Evolutionary conservation across 1,139 yeast genomes (phyloP).

Genomic region (Taphrina sp.): DNA sequence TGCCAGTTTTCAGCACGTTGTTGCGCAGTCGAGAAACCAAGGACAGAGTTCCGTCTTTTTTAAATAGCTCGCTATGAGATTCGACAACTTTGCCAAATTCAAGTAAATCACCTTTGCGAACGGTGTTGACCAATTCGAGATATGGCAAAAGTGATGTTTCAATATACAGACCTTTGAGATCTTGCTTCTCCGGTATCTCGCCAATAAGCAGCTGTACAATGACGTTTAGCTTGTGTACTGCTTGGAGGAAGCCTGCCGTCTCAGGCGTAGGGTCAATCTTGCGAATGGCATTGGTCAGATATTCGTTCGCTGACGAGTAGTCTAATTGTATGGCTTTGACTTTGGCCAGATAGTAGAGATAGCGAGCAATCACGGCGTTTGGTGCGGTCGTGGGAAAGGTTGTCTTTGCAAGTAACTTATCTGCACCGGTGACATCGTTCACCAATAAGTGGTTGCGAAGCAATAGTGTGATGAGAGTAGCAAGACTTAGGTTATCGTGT

Average conservation of each 20-base stretch:
- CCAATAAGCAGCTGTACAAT: conserved; percentile 93
- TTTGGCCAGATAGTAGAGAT: conserved; percentile 82
- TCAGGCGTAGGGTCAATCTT: conserved; percentile 92
- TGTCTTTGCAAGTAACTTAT: conserved; percentile 82
- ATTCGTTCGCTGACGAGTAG: conserved; percentile 86
- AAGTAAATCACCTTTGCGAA: conserved; percentile 83
- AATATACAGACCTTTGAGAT: conserved; percentile 64
- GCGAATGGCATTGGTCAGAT: conserved; percentile 86
- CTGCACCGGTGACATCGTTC: conserved; percentile 84
- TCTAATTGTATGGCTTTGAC: conserved; percentile 90
- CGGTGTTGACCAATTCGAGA: conserved; percentile 85
- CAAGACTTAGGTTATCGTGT: conserved; percentile 89
- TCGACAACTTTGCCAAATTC: conserved; percentile 73
- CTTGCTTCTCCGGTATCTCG: conserved; percentile 89
- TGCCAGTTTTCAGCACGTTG: conserved; percentile 96
- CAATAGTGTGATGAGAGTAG: conserved; percentile 76
- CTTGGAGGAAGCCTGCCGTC: conserved; percentile 83
- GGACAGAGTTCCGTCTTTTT: conserved; percentile 77
- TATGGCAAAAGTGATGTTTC: conserved; percentile 72
- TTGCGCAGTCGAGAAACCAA: conserved; percentile 88
- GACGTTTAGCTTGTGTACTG: conserved; percentile 83
- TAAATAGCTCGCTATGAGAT: conserved; percentile 61
- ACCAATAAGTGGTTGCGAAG: conserved; percentile 74
- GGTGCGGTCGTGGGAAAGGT: conserved; percentile 84
- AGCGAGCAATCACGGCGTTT: conserved; percentile 87